A percentile compares a stretch with the other conserved stretches of the same genome.
Conservation (phyloP, 2,329 filamentous ascomycete species). For the Phialophora expanda region DNA sequence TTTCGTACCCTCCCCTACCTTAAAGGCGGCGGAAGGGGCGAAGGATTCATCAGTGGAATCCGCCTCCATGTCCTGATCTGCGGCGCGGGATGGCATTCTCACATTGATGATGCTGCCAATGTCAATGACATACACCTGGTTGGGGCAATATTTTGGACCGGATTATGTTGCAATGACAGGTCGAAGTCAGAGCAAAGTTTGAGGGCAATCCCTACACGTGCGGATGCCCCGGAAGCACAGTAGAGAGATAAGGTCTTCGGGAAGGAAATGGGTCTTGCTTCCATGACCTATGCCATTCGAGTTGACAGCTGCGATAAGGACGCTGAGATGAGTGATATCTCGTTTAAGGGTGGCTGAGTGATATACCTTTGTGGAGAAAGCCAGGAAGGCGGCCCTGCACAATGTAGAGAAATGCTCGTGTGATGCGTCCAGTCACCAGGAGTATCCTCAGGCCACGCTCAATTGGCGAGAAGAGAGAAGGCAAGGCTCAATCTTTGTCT, state of each 20-base stretch:
- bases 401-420: no score
- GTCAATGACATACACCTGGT: neutral
- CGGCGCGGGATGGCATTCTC: slow-evolving; percentile 10
- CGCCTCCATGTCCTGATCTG: neutral
- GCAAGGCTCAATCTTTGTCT: neutral
- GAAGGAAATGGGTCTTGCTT: neutral
- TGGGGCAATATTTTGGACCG: neutral
- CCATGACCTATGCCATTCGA: neutral
- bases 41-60: neutral
- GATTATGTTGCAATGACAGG: slow-evolving; percentile 14
- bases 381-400: neutral
- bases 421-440: no score
- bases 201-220: neutral
- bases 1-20: neutral
- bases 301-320: neutral
- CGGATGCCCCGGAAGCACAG: slow-evolving; percentile 11
- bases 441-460: no score
- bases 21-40: neutral
- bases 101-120: neutral
- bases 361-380: slow-evolving; percentile 1
- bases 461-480: neutral
- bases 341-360: slow-evolving; percentile 13
- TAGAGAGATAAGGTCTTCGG: slow-evolving; percentile 12
- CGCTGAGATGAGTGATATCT: slow-evolving; percentile 12
- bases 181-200: neutral